Evolutionary conservation across 1,284 basidiomycete species (phyloP), one percentile per base, ranked within the genome.

Genomic region (Cronartium ribicola): DNA sequence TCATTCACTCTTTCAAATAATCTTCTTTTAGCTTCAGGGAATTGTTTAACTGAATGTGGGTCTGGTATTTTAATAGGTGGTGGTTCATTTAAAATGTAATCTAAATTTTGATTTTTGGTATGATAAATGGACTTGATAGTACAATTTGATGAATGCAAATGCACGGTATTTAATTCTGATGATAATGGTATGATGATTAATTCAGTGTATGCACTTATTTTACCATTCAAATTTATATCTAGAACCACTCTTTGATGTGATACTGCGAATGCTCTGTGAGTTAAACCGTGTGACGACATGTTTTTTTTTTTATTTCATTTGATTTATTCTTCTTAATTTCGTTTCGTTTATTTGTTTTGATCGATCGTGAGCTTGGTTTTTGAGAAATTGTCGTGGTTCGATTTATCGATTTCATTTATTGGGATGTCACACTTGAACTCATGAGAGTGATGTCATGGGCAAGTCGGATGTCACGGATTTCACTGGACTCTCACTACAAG

Each of bases 241-340:
- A 94, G 84, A 76, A 91, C 90, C 67, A 94, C 91, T 81, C 91
- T 91, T 85, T 94, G 92, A 83, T 94, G 90, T 83, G 78, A 79
- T 39, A 82, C 72, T 8, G 78, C 76, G 69, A 81, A 81, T 22
- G 65, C 64, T 13, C 71, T 55, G 46, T 72, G 48, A 37, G 63
- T 62, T 14, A 63, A 63, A 11, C 70, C 55, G 44, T 72, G 70
- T n/a, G 70, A 72, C 4, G 70, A 72, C 70, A 72, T 72, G 43
- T 29, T 36, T 22, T 22, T 57, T n/a, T n/a, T n/a, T n/a, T n/a
- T n/a, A n/a, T n/a, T n/a, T n/a, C n/a, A n/a, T n/a, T n/a, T n/a
- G n/a, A n/a, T 57, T 29, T 29, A 57, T 57, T 29, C 36, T n/a
- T 4, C 55, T 57, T 22, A 14, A 22, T 11, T 13, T 57, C 13